phyloP scores from a whole-genome alignment of 83 land plant genomes.

The Thuja plicata region DNA sequence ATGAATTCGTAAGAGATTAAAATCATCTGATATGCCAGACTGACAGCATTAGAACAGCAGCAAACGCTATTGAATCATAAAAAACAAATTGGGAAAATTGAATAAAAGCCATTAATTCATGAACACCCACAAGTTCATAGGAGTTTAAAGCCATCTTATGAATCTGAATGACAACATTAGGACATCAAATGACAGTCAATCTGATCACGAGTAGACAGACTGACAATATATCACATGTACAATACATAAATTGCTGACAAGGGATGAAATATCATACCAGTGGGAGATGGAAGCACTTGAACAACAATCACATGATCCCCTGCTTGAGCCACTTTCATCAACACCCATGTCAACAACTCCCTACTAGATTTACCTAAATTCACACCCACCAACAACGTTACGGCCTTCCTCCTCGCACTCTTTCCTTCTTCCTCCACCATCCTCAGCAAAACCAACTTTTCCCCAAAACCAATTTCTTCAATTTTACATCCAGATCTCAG shows the following conservation, averaged over 20 bases:
- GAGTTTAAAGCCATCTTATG: background rate
- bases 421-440: background rate
- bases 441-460: background rate
- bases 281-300: slow-evolving; percentile 13
- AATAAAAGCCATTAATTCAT: background rate
- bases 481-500: background rate
- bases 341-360: slow-evolving; percentile 21
- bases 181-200: background rate
- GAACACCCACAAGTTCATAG: background rate
- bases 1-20: background rate
- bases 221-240: slow-evolving; percentile 7
- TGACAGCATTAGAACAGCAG: too few relatives aligned
- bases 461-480: background rate
- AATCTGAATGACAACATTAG: background rate
- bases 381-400: slow-evolving; percentile 19
- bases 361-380: slow-evolving; percentile 8
- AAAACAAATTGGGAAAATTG: background rate
- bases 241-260: background rate
- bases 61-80: too few relatives aligned
- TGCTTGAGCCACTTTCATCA: slow-evolving; percentile 20
- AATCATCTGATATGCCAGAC: too few relatives aligned
- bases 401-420: background rate
- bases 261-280: background rate
- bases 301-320: slow-evolving; percentile 27
- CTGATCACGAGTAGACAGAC: slow-evolving; percentile 11